phyloP scores from a whole-genome alignment of 2,329 filamentous ascomycete species.

The Alternaria postmessia region DNA sequence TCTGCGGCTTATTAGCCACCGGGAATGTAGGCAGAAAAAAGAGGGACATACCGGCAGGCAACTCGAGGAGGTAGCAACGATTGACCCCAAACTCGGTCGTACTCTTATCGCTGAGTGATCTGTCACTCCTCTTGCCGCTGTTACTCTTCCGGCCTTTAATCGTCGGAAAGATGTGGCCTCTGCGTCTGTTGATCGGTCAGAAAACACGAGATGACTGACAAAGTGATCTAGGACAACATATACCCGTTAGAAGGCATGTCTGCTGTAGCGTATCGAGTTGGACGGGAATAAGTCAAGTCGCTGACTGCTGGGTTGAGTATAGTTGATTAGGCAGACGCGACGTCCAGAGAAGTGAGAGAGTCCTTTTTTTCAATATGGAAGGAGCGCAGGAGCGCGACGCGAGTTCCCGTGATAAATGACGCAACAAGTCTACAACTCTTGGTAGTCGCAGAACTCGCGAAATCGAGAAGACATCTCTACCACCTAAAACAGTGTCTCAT shows the following conservation, averaged over 20 bases:
- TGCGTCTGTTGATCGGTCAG: background rate
- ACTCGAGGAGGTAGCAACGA: no score
- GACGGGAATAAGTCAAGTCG: background rate
- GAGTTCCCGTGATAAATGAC: background rate
- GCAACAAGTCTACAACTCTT: background rate
- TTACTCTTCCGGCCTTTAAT: no score
- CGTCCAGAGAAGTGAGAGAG: no score
- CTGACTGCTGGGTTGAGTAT: background rate
- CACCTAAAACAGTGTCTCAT: background rate
- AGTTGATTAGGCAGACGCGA: background rate
- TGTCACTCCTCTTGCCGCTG: no score
- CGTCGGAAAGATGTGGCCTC: background rate
- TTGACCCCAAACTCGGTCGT: no score
- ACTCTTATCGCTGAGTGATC: no score
- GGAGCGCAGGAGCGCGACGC: background rate
- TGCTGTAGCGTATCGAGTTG: background rate
- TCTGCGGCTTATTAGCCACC: background rate
- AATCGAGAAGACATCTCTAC: background rate
- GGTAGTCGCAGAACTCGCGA: background rate
- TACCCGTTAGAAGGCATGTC: background rate
- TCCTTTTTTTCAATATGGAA: background rate
- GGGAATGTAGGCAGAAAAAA: no score
- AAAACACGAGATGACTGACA: fast-evolving
- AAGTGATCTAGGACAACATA: background rate
- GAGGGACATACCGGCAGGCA: no score